Evolutionary conservation across 495 filamentous ascomycete species (phyloP).

Genomic region (Jackrogersella minutella): DNA sequence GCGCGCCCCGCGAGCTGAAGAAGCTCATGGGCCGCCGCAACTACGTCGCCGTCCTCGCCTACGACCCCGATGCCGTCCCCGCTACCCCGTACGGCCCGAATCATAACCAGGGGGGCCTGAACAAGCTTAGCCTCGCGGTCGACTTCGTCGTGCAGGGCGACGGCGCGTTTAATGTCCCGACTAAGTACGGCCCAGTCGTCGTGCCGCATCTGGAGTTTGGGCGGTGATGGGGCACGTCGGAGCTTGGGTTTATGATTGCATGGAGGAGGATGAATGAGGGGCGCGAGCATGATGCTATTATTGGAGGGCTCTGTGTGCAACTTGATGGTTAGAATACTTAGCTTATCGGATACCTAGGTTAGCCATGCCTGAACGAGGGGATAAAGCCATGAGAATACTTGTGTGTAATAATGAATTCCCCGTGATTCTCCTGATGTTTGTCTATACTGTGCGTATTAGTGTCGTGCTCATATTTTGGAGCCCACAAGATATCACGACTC

Average conservation of each 20-base stretch:
- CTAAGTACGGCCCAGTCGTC: slow-evolving; percentile 97
- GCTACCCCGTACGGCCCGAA: slow-evolving; percentile 58
- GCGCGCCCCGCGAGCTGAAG: slow-evolving; percentile 78
- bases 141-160: slow-evolving; percentile 98
- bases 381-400: slow-evolving; percentile 17
- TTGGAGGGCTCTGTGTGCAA: no score
- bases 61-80: slow-evolving; percentile 81
- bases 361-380: slow-evolving; percentile 29
- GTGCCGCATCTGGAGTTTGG: slow-evolving; percentile 93
- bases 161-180: slow-evolving; percentile 75
- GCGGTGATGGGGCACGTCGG: no score
- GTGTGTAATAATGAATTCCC: not conserved
- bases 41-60: slow-evolving; percentile 93
- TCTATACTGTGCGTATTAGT: not conserved
- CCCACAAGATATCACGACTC: not conserved
- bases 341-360: slow-evolving; percentile 9
- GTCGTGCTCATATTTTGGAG: no score
- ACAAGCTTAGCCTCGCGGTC: slow-evolving; percentile 86
- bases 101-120: no score
- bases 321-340: no score
- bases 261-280: not conserved
- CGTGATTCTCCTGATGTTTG: not conserved
- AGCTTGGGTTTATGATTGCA: no score
- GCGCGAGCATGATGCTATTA: not conserved
- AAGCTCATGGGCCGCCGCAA: slow-evolving; percentile 92